A percentile compares a stretch with the other conserved stretches of the same genome.
These are phyloP conservation scores for Nakazawaea sp. DNA, from an alignment of 805 yeast genomes.

Conservation along the genomic window DNA sequence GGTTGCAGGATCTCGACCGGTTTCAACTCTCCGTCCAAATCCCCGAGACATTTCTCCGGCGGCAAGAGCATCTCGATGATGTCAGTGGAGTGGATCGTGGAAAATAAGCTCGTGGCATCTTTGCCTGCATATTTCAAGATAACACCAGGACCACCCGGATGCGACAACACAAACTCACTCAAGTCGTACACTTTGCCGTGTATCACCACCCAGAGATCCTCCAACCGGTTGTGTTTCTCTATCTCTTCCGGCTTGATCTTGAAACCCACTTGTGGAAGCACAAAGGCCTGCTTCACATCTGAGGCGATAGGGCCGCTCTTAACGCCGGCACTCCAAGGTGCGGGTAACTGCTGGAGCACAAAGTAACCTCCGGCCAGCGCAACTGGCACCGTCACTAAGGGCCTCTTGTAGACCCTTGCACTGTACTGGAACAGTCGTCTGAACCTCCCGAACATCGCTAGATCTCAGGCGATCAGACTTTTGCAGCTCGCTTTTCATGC, in stretches of 20 bases:
- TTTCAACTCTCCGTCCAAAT: constrained; percentile 16
- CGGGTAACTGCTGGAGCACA: too few relatives aligned
- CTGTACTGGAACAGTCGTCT: too few relatives aligned
- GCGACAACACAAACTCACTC: constrained; percentile 22
- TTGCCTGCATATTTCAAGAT: constrained; percentile 33
- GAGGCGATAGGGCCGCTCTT: too few relatives aligned
- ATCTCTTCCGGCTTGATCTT: constrained; percentile 1
- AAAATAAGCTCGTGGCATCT: constrained; percentile 28
- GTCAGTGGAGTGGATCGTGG: constrained; percentile 11
- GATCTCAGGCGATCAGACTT: too few relatives aligned
- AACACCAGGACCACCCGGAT: constrained; percentile 36
- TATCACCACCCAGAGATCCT: constrained; percentile 25
- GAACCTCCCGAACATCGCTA: too few relatives aligned
- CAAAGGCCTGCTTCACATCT: too few relatives aligned
- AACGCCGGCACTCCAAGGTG: too few relatives aligned
- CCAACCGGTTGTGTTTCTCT: constrained; percentile 1
- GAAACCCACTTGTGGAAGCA: too few relatives aligned
- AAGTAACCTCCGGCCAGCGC: too few relatives aligned
- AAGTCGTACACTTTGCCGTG: constrained; percentile 29
- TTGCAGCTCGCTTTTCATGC: too few relatives aligned
- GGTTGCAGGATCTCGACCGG: not conserved
- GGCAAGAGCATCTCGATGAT: constrained; percentile 7
- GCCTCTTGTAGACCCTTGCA: too few relatives aligned
- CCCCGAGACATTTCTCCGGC: constrained; percentile 25
- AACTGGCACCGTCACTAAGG: too few relatives aligned